Conservation (phyloP, 2,329 filamentous ascomycete genomes). For the Paraconiothyrium sp. region DNA sequence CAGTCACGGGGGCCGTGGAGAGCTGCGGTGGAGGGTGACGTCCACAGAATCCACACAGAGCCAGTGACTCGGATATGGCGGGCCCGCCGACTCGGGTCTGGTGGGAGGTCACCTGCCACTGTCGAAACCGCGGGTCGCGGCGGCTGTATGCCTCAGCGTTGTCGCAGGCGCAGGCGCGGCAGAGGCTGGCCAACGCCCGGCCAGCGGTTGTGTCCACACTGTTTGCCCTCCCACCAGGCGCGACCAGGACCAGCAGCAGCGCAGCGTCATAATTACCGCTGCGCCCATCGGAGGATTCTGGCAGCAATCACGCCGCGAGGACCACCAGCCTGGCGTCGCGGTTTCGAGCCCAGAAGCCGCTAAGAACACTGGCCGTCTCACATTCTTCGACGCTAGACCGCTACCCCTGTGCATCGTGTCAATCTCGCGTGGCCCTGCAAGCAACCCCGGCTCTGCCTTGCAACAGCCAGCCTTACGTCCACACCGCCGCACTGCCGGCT, state of each 20-base stretch:
- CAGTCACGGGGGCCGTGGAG: background rate
- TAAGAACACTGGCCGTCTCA: slow-evolving; percentile 50
- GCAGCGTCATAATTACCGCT: slow-evolving; percentile 22
- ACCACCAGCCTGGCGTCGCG: slow-evolving; percentile 28
- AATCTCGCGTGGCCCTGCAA: slow-evolving; percentile 51
- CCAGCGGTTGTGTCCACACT: background rate
- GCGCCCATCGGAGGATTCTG: slow-evolving; percentile 41
- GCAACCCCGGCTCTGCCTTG: slow-evolving; percentile 42
- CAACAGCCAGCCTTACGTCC: slow-evolving; percentile 48
- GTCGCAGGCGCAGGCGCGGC: slow-evolving; percentile 16
- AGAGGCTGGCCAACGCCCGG: slow-evolving; percentile 19
- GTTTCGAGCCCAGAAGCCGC: slow-evolving; percentile 39
- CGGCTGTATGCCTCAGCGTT: slow-evolving; percentile 11
- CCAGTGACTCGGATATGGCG: slow-evolving; percentile 9
- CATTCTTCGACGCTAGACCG: slow-evolving; percentile 28
- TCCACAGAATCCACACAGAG: background rate
- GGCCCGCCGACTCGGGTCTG: slow-evolving; percentile 12
- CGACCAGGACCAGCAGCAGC: slow-evolving; percentile 10
- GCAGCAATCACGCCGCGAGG: slow-evolving; percentile 39
- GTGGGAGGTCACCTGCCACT: slow-evolving; percentile 11
- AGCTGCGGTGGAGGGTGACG: background rate
- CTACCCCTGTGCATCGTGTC: slow-evolving; percentile 42
- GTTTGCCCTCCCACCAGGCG: slow-evolving; percentile 3
- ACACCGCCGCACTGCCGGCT: slow-evolving; percentile 41
- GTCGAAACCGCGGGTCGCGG: background rate